Percentiles rank a stretch among this genome's conserved stretches.
Conservation (phyloP, 345 rosid species). For the Jatropha curcas region DNA sequence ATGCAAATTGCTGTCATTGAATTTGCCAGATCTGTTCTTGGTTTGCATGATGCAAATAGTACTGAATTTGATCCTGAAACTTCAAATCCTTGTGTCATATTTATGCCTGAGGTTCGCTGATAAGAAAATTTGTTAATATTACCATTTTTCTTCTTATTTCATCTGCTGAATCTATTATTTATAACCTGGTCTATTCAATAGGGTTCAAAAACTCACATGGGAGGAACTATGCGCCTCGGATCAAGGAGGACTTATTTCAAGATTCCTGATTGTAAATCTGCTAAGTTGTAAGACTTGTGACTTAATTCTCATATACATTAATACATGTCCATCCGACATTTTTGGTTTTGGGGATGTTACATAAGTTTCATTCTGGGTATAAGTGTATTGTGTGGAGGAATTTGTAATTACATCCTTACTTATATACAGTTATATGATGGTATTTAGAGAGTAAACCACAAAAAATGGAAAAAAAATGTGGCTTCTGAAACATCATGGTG, state of each 20-base stretch:
- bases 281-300: conserved; percentile 61
- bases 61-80: conserved; percentile 79
- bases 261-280: conserved; percentile 69
- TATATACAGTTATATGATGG: not conserved
- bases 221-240: conserved; percentile 98
- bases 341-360: not conserved
- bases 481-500: not conserved
- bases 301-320: not conserved
- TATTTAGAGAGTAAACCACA: not conserved
- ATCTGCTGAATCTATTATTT: not conserved
- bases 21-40: conserved; percentile 87
- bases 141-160: not conserved
- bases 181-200: conserved; percentile 21
- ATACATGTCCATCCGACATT: not conserved
- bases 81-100: conserved; percentile 76
- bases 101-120: conserved; percentile 85
- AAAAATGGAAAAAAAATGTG: not conserved
- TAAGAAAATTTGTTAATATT: not conserved
- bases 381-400: not conserved
- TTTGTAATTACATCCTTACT: not conserved
- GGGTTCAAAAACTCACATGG: conserved; percentile 99
- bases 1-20: conserved; percentile 98
- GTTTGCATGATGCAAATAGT: conserved; percentile 79
- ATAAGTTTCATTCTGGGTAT: not conserved
- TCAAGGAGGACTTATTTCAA: conserved; percentile 78